Conservation (phyloP, 1,284 basidiomycete species). For the Naganishia liquefaciens region DNA sequence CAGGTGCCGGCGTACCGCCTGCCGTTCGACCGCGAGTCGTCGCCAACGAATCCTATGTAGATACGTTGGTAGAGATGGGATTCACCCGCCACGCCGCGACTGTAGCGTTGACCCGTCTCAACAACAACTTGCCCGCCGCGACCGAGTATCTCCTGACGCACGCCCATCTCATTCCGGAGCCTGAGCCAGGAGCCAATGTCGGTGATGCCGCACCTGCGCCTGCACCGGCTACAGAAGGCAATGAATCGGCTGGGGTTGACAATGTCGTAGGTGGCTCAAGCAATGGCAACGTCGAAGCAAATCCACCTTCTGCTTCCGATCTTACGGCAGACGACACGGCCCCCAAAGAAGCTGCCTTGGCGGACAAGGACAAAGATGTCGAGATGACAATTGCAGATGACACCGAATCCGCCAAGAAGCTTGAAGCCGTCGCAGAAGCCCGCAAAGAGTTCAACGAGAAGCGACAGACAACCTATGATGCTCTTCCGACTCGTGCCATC, state of each 20-base stretch:
- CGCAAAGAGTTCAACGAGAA: conserved; percentile 24
- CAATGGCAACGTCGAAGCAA: neutral
- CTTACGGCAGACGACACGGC: conserved; percentile 25
- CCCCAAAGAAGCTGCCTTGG: conserved; percentile 32
- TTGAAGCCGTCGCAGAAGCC: conserved; percentile 11
- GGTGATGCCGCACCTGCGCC: conserved; percentile 41
- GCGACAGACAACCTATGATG: conserved; percentile 14
- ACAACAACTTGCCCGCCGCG: conserved; percentile 86
- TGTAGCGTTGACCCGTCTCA: conserved; percentile 75
- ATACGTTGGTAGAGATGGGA: conserved; percentile 92
- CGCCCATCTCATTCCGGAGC: conserved; percentile 68
- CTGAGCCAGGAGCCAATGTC: conserved; percentile 44
- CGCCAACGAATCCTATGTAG: conserved; percentile 58
- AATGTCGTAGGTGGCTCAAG: conserved; percentile 28
- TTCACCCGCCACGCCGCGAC: conserved; percentile 84
- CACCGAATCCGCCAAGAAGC: neutral
- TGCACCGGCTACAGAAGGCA: conserved; percentile 28
- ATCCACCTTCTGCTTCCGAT: conserved; percentile 21
- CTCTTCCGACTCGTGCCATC: conserved; percentile 30
- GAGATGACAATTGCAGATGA: conserved; percentile 21
- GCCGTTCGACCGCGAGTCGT: conserved; percentile 23
- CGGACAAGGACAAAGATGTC: conserved; percentile 29
- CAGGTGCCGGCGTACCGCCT: neutral
- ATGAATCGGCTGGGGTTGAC: conserved; percentile 32
- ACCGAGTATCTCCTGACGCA: conserved; percentile 83